phyloP scores from a whole-genome alignment of 2,329 filamentous ascomycete genomes.

The Colletotrichum sp. region DNA sequence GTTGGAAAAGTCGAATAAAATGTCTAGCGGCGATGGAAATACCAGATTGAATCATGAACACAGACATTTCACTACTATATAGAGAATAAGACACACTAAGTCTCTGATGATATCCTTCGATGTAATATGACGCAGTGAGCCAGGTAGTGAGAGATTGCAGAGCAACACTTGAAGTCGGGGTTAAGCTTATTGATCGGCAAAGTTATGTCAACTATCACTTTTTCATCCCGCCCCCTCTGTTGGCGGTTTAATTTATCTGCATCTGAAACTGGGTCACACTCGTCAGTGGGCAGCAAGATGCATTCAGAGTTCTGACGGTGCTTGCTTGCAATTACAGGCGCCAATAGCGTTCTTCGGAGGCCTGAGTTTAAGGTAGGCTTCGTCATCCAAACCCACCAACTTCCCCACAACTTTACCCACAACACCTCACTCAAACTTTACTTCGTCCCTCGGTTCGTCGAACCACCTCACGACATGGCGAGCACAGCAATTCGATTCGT shows the following conservation, averaged over 20 bases:
- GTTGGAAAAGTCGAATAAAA: background rate
- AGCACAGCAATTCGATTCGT: slow-evolving; percentile 50
- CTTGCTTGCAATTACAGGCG: background rate
- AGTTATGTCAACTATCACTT: background rate
- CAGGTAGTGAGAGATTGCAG: background rate
- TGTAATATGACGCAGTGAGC: background rate
- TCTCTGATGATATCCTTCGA: background rate
- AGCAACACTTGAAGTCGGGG: background rate
- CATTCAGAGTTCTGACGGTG: background rate
- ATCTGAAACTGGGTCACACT: background rate
- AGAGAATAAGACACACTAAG: background rate
- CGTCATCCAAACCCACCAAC: background rate
- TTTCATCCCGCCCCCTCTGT: background rate
- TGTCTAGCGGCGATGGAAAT: background rate
- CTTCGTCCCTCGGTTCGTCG: background rate
- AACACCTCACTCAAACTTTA: background rate
- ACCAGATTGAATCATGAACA: background rate
- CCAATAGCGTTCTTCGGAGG: background rate
- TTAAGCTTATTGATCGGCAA: background rate
- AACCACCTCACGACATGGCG: background rate
- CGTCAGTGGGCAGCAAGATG: background rate
- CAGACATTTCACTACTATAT: background rate
- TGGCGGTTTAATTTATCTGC: background rate
- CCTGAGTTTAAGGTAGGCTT: background rate
- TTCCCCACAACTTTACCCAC: background rate